A percentile compares a stretch with the other conserved stretches of the same genome.
Conservation (phyloP, 2,329 filamentous ascomycete genomes). For the Aspergillus novofumigatus region DNA sequence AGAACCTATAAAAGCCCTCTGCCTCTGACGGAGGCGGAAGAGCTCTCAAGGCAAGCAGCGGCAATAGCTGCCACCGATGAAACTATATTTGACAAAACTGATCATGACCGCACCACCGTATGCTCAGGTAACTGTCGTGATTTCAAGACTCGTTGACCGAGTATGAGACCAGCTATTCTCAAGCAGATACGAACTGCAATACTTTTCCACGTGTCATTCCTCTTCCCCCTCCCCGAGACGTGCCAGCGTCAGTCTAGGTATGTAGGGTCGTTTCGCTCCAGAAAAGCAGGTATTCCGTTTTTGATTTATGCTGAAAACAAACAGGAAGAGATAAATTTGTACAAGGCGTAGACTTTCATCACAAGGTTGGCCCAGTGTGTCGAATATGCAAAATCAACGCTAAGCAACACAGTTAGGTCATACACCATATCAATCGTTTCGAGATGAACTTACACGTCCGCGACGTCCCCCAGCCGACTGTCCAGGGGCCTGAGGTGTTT, state of each 20-base stretch:
- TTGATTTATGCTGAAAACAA: slow-evolving; percentile 23
- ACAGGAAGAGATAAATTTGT: slow-evolving; percentile 28
- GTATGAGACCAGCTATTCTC: slow-evolving; percentile 14
- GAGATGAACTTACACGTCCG: slow-evolving; percentile 48
- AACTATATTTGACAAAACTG: slow-evolving; percentile 7
- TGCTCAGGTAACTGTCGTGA: neutral
- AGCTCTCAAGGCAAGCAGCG: neutral
- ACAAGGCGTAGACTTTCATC: slow-evolving; percentile 28
- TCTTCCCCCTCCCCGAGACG: slow-evolving; percentile 32
- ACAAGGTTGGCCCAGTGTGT: slow-evolving; percentile 27
- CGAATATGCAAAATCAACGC: slow-evolving; percentile 29
- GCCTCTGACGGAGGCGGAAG: neutral
- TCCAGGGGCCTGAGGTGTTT: slow-evolving; percentile 41
- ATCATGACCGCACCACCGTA: slow-evolving; percentile 6
- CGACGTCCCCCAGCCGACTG: slow-evolving; percentile 48
- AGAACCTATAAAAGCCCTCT: neutral
- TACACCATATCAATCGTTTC: neutral
- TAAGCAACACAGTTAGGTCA: slow-evolving; percentile 15
- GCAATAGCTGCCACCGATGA: neutral
- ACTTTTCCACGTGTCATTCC: slow-evolving; percentile 20
- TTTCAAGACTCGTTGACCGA: slow-evolving; percentile 9
- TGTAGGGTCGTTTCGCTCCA: slow-evolving; percentile 28
- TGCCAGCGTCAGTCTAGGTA: slow-evolving; percentile 38
- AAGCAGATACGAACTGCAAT: slow-evolving; percentile 8
- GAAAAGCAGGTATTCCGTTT: slow-evolving; percentile 30